phyloP scores from a whole-genome alignment of 2,329 filamentous ascomycete genomes.

The Alternaria dauci region DNA sequence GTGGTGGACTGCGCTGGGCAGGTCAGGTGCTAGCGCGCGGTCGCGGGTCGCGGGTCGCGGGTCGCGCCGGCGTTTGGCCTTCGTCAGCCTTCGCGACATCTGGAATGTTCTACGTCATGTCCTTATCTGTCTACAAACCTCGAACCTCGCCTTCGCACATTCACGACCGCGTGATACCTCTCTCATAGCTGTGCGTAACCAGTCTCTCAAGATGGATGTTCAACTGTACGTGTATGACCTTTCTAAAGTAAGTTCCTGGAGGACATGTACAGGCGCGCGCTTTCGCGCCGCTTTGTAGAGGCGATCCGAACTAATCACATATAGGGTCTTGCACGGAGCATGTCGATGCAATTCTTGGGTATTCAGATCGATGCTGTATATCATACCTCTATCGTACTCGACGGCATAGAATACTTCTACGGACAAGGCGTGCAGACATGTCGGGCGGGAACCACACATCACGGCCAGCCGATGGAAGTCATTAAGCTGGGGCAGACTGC shows the following conservation, averaged over 20 bases:
- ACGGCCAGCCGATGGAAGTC: constrained; percentile 82
- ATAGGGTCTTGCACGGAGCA: constrained; percentile 63
- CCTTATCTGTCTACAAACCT: neutral
- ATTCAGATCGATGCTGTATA: constrained; percentile 90
- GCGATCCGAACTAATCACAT: constrained; percentile 5
- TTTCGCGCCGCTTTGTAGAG: neutral
- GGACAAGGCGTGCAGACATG: constrained; percentile 87
- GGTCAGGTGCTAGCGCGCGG: constrained; percentile 37
- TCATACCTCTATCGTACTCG: constrained; percentile 88
- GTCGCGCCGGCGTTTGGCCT: neutral
- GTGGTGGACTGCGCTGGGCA: neutral
- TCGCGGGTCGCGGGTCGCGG: constrained; percentile 15
- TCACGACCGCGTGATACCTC: neutral
- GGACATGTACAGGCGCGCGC: neutral
- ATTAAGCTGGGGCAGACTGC: constrained; percentile 78
- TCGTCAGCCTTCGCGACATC: too few relatives aligned
- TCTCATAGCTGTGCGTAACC: neutral
- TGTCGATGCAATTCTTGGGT: constrained; percentile 68
- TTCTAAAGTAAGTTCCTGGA: constrained; percentile 48
- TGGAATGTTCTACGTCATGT: constrained; percentile 3
- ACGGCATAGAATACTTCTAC: constrained; percentile 88
- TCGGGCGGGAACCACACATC: constrained; percentile 81
- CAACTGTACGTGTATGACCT: constrained; percentile 63
- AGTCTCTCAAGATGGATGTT: constrained; percentile 54
- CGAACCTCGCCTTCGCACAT: constrained; percentile 1